Base-by-base conservation (phyloP, 768 basidiomycete species). In the Chalciporus chontae region DNA sequence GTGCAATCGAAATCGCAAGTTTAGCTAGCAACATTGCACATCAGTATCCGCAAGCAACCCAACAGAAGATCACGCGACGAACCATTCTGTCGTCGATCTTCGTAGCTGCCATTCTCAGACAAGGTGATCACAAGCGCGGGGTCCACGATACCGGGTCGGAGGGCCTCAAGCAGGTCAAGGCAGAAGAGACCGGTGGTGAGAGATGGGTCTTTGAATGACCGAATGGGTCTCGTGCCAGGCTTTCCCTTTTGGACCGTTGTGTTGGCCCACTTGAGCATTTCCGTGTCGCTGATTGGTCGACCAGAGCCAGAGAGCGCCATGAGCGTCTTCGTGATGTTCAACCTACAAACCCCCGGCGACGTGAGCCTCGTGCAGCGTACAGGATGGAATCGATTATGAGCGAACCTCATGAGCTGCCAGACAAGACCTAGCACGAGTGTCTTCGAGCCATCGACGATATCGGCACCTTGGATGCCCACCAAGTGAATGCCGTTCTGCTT, bases 261-360 rank as follows among this genome's bases (percentile, higher is more conserved):
- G 66, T 97, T 97, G 0, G 96, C 93, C 95, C 95, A 98, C 64
- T 82, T 90, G 51, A 97, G 83, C 69, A 99, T 96, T 63, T 97
- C 94, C 14, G 78, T 83, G 65, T 99, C 96, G 49, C 83, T 87
- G 51, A 95, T 84, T 2, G 93, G 91, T 23, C 85, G 80, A 0
- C 94, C 94, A 21, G 82, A 79, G 38, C 74, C 72, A 4, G 80
- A 71, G 15, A 98, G 77, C 5, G 79, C 77, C 34, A 83, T 84
- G 37, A 98, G 81, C 0, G 96, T 98, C 68, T 93, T 88, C 21
- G 84, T 83, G 60, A 99, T 96, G 67, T 84, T 94, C 75, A 94
- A 70, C 54, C 88, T 90, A 51, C 7, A 34, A 9, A 24, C 43
- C 21, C 23, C 17, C 15, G 11, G 14, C 21, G 17, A 26, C 21